phyloP scores from a whole-genome alignment of 768 basidiomycete genomes.

The Serendipita sp. region DNA sequence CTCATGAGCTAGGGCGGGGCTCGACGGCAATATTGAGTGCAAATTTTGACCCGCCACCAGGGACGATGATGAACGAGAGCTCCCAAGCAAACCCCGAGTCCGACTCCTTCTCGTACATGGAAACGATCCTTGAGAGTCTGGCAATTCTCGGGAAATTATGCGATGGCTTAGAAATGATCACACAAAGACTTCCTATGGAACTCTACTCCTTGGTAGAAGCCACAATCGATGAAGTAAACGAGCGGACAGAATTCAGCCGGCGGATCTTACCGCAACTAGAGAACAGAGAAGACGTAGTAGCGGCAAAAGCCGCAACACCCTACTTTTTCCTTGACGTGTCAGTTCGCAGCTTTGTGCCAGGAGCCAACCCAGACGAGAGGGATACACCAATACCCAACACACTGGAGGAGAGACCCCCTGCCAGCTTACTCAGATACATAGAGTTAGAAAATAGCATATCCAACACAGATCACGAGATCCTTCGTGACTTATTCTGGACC shows the following conservation, averaged over 20 bases:
- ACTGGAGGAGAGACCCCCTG: slow-evolving; percentile 22
- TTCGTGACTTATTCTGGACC: slow-evolving; percentile 93
- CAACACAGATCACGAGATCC: slow-evolving; percentile 63
- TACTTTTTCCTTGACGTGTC: neutral
- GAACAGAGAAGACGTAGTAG: neutral
- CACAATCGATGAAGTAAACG: slow-evolving; percentile 82
- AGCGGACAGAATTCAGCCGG: slow-evolving; percentile 67
- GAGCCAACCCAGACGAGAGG: neutral
- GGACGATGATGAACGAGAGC: slow-evolving; percentile 16
- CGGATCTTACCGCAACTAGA: slow-evolving; percentile 17
- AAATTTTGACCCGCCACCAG: slow-evolving; percentile 12
- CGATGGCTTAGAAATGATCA: slow-evolving; percentile 61
- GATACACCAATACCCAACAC: neutral
- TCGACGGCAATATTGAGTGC: neutral
- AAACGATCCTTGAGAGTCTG: slow-evolving; percentile 82
- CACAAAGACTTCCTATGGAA: slow-evolving; percentile 70
- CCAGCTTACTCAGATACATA: slow-evolving; percentile 46
- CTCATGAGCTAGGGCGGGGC: slow-evolving; percentile 35
- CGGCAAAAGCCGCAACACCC: neutral
- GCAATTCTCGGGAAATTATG: slow-evolving; percentile 82
- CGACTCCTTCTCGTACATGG: slow-evolving; percentile 87
- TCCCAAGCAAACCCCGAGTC: slow-evolving; percentile 57
- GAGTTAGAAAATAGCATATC: slow-evolving; percentile 60
- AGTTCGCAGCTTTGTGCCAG: neutral
- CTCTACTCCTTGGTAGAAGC: slow-evolving; percentile 70